phyloP scores from a whole-genome alignment of 352 stramenopile genomes.

The Globisporangium echinulatum region DNA sequence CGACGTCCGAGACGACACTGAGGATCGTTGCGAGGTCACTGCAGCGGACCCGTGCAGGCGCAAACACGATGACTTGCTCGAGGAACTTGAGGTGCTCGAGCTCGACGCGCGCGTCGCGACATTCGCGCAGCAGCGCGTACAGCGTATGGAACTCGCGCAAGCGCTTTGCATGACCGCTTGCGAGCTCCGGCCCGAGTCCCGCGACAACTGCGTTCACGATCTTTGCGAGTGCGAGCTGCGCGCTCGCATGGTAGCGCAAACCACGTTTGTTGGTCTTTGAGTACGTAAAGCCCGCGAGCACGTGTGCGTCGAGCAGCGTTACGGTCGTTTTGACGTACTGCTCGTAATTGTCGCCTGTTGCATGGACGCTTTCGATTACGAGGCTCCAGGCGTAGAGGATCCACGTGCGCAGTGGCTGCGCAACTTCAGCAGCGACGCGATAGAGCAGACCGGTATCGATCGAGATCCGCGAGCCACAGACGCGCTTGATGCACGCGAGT shows the following conservation, averaged over 20 bases:
- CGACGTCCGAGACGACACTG: conserved; percentile 42
- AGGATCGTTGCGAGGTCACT: conserved; percentile 59
- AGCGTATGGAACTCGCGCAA: conserved; percentile 65
- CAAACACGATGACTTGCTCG: conserved; percentile 81
- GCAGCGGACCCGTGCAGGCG: conserved; percentile 47
- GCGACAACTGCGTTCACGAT: conserved; percentile 71
- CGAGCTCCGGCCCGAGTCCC: conserved; percentile 51
- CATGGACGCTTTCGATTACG: conserved; percentile 71
- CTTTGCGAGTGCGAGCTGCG: conserved; percentile 46
- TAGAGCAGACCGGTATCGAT: conserved; percentile 77
- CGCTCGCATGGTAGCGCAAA: conserved; percentile 40
- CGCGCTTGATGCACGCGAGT: conserved; percentile 72
- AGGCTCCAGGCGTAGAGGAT: conserved; percentile 82
- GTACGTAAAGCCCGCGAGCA: conserved; percentile 69
- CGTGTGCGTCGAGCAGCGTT: conserved; percentile 65
- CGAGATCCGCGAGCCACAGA: conserved; percentile 66
- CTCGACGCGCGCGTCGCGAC: conserved; percentile 63
- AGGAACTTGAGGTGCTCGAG: conserved; percentile 77
- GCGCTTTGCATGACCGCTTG: conserved; percentile 23
- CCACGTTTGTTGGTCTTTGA: conserved; percentile 58
- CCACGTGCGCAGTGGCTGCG: conserved; percentile 77
- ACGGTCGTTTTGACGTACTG: conserved; percentile 74
- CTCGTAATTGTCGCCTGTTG: conserved; percentile 72
- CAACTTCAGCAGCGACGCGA: conserved; percentile 52
- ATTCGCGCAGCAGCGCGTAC: conserved; percentile 64